Base-by-base conservation (phyloP, 257 asterid species). In the Buddleja alternifolia region DNA sequence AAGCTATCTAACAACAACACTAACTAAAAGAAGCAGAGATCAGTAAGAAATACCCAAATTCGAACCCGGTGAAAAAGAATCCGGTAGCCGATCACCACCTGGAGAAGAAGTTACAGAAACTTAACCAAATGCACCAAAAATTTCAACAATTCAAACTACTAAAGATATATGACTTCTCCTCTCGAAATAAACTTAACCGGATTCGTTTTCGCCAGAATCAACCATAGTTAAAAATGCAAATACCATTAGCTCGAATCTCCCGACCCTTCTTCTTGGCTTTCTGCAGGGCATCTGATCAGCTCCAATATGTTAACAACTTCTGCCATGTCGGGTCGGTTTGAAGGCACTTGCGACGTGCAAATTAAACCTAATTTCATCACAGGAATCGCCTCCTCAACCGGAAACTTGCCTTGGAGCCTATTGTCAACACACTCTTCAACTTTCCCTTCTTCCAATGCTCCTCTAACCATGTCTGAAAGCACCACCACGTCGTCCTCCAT, bases 401-500 rank as follows among this genome's bases (percentile, higher is more conserved):
- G 93, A 62, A 82, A 90, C 72, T 82, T 83, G 6, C 95, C 94
- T 46, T 81, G 90, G 75, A 90, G 48, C 80, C 90, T 75, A 23
- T 19, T 75, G 29, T 90, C 97, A 10, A 90, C 80, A 42, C 93
- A 85, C 14, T 88, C 97, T 66, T 88, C 94, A 19, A 85, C 87
- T 56, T 73, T 68, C 56, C 97, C 94, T 60, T 86, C 97, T 75
- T 90, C 96, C 60, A 88, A n/a, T 1, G 93, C 87, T 42, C 87
- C 95, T 64, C 97, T 77, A 50, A 90, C 86, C 95, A 88, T 88
- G 73, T 90, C 97, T 59, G 90, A 85, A 1, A 90, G 87, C 60
- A 88, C 93, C 10, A 90, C 90, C 1, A 90, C 97, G 17, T 90
- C 97, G 46, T 90, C 97, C 78, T 90, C 96, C 95, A 86, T 86